A percentile compares a stretch with the other conserved stretches of the same genome.
phyloP scores from a whole-genome alignment of 1,139 yeast genomes.

The Taphrina pruni region DNA sequence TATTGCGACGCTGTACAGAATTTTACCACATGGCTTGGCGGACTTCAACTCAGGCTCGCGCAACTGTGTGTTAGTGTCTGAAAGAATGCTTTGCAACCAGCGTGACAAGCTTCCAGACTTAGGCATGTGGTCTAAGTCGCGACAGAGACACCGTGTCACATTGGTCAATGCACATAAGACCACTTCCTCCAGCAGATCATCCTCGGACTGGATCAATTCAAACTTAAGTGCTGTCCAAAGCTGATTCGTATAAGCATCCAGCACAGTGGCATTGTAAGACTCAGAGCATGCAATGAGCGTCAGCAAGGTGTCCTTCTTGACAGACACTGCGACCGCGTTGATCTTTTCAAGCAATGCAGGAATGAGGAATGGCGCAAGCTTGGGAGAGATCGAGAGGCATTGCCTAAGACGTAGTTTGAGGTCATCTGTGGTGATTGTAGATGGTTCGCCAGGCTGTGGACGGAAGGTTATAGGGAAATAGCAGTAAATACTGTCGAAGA shows the following conservation, averaged over 20 bases:
- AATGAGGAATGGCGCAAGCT: slow-evolving; percentile 74
- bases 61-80: slow-evolving; percentile 66
- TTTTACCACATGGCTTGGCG: slow-evolving; percentile 64
- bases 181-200: slow-evolving; percentile 54
- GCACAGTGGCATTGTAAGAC: slow-evolving; percentile 58
- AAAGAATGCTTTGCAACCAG: slow-evolving; percentile 53
- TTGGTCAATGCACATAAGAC: slow-evolving; percentile 60
- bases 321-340: slow-evolving; percentile 77
- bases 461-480: slow-evolving; percentile 92
- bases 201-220: slow-evolving; percentile 74
- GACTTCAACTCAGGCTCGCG: slow-evolving; percentile 60
- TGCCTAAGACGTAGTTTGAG: slow-evolving; percentile 64
- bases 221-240: slow-evolving; percentile 89
- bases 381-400: slow-evolving; percentile 66
- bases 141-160: slow-evolving; percentile 53
- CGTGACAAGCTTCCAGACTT: slow-evolving; percentile 45
- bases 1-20: slow-evolving; percentile 64
- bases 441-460: slow-evolving; percentile 87
- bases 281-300: slow-evolving; percentile 65
- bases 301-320: slow-evolving; percentile 74
- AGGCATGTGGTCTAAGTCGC: slow-evolving; percentile 53
- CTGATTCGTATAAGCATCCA: slow-evolving; percentile 66
- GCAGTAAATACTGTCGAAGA: slow-evolving; percentile 89
- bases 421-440: slow-evolving; percentile 75
- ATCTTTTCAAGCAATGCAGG: slow-evolving; percentile 82